phyloP scores from a whole-genome alignment of 2,329 filamentous ascomycete species.

The Grosmannia huntii region DNA sequence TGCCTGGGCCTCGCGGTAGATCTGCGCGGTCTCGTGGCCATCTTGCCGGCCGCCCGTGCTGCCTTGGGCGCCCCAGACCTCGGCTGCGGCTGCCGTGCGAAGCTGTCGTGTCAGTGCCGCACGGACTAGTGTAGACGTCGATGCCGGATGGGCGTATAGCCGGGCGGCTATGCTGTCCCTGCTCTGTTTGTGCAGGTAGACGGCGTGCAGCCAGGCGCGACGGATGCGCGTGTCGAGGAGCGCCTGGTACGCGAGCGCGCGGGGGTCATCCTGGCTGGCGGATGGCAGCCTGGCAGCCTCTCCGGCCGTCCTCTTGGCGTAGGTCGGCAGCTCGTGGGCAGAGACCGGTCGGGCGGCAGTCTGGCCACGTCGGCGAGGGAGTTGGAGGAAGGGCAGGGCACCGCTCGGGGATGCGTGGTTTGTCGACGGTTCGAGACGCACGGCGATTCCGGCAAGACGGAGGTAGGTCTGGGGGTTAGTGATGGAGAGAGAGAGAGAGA shows the following conservation, averaged over 20 bases:
- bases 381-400: constrained; percentile 75
- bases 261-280: background rate
- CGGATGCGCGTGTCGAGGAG: constrained; percentile 68
- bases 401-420: constrained; percentile 91
- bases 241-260: constrained; percentile 61
- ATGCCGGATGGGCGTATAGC: constrained; percentile 59
- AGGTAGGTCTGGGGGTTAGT: constrained; percentile 55
- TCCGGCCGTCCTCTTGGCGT: constrained; percentile 1
- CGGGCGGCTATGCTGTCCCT: constrained; percentile 57
- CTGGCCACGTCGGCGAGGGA: constrained; percentile 24
- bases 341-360: constrained; percentile 12
- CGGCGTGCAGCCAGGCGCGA: constrained; percentile 73
- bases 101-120: constrained; percentile 52
- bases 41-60: constrained; percentile 20
- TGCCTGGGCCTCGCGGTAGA: constrained; percentile 30
- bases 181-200: constrained; percentile 48
- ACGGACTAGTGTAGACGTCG: constrained; percentile 48
- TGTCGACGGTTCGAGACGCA: constrained; percentile 57
- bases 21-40: constrained; percentile 18
- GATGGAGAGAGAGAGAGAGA: constrained; percentile 1
- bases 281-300: background rate
- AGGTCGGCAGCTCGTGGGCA: constrained; percentile 14
- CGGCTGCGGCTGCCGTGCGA: constrained; percentile 56
- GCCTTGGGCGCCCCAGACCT: constrained; percentile 23
- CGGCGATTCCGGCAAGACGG: constrained; percentile 58